These are phyloP conservation scores for Alternaria burnsii DNA, from an alignment of 2,329 filamentous ascomycete species.

Conservation along the genomic window DNA sequence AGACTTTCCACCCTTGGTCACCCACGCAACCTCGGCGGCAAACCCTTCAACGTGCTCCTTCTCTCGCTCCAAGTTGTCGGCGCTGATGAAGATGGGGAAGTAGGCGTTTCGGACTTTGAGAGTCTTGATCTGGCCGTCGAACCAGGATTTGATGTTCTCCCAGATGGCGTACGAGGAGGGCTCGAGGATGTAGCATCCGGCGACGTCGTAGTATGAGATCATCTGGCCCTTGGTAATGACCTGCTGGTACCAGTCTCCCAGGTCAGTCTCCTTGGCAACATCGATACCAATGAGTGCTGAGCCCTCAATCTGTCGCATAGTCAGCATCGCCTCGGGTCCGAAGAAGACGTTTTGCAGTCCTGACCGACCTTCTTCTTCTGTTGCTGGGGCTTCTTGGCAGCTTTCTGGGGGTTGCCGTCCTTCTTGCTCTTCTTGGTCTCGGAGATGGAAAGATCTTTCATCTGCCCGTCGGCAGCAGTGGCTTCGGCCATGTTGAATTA, in stretches of 20 bases:
- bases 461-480: constrained; percentile 51
- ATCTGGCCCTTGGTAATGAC: constrained; percentile 96
- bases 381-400: constrained; percentile 54
- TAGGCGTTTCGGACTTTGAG: constrained; percentile 95
- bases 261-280: constrained; percentile 83
- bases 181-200: constrained; percentile 73
- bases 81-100: constrained; percentile 89
- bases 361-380: constrained; percentile 58
- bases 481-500: constrained; percentile 44
- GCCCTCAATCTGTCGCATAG: constrained; percentile 59
- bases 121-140: constrained; percentile 77
- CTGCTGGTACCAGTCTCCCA: constrained; percentile 96
- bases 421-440: constrained; percentile 52
- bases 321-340: constrained; percentile 23
- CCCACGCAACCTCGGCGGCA: constrained; percentile 89
- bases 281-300: constrained; percentile 85
- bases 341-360: neutral
- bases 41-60: constrained; percentile 99
- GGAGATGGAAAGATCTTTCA: constrained; percentile 56
- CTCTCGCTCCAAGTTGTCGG: constrained; percentile 81
- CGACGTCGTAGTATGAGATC: constrained; percentile 96
- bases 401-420: constrained; percentile 43
- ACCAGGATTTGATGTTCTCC: constrained; percentile 69
- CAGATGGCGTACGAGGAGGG: constrained; percentile 73
- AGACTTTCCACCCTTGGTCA: constrained; percentile 88